Conservation (phyloP, 2,329 filamentous ascomycete genomes). For the Coniosporium tulheliwenetii region DNA sequence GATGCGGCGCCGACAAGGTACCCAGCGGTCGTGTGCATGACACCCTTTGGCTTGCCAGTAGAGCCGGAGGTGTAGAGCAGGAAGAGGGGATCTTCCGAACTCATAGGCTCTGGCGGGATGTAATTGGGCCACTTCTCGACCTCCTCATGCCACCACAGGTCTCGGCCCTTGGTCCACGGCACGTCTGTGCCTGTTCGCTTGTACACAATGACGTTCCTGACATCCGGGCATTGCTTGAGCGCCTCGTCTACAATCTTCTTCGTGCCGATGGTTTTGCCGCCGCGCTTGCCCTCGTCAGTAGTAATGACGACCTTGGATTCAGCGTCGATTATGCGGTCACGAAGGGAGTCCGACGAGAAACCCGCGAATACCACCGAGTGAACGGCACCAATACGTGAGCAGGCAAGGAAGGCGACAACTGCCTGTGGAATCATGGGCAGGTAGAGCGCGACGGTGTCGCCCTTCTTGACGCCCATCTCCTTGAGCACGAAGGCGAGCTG, state of each 20-base stretch:
- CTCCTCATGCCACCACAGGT: conserved; percentile 98
- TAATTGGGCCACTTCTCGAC: conserved; percentile 92
- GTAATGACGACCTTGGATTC: conserved; percentile 90
- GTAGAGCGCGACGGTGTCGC: conserved; percentile 94
- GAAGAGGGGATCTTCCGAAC: conserved; percentile 91
- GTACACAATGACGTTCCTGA: conserved; percentile 75
- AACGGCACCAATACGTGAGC: conserved; percentile 79
- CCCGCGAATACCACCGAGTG: conserved; percentile 97
- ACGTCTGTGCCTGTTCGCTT: conserved; percentile 90
- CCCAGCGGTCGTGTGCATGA: conserved; percentile 92
- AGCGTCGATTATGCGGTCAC: conserved; percentile 86
- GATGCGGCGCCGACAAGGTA: conserved; percentile 87
- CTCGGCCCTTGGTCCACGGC: conserved; percentile 75
- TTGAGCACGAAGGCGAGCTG: conserved; percentile 76
- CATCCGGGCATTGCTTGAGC: conserved; percentile 84
- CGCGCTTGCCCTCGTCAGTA: conserved; percentile 92
- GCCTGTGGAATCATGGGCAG: conserved; percentile 98
- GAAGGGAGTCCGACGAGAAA: conserved; percentile 90
- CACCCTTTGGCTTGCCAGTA: conserved; percentile 96
- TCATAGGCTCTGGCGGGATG: conserved; percentile 76
- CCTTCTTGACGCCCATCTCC: conserved; percentile 92
- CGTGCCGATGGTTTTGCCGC: conserved; percentile 90
- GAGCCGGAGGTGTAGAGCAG: conserved; percentile 95
- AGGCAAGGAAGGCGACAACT: conserved; percentile 78
- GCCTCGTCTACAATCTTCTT: conserved; percentile 99